These are phyloP conservation scores for Fusarium chuoi DNA, from an alignment of 2,329 filamentous ascomycete genomes.

Conservation along the genomic window DNA sequence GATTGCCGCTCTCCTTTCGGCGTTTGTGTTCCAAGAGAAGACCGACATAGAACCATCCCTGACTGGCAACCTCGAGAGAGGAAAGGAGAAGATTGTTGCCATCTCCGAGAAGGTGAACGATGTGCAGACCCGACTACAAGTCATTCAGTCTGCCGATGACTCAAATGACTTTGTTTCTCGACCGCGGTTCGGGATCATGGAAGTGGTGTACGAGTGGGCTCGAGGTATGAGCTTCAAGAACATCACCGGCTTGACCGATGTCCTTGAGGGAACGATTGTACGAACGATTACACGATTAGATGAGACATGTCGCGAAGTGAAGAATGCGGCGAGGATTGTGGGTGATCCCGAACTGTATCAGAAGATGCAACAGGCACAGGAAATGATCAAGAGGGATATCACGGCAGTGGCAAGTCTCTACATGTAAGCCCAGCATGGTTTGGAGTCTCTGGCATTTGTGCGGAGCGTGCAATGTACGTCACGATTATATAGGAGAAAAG, in stretches of 20 bases:
- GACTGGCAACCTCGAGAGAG: slow-evolving; percentile 82
- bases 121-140: slow-evolving; percentile 89
- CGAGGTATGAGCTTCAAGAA: slow-evolving; percentile 98
- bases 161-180: slow-evolving; percentile 90
- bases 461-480: neutral
- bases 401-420: slow-evolving; percentile 90
- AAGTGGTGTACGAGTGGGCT: slow-evolving; percentile 99
- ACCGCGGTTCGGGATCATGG: slow-evolving; percentile 91
- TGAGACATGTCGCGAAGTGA: slow-evolving; percentile 96
- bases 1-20: slow-evolving; percentile 91
- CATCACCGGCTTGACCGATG: slow-evolving; percentile 94
- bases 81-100: slow-evolving; percentile 84
- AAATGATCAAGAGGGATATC: slow-evolving; percentile 96
- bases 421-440: slow-evolving; percentile 67
- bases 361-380: slow-evolving; percentile 98
- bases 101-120: slow-evolving; percentile 94
- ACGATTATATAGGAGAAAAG: neutral
- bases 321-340: slow-evolving; percentile 94
- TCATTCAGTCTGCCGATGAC: slow-evolving; percentile 89
- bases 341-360: slow-evolving; percentile 92
- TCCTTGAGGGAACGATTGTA: slow-evolving; percentile 97
- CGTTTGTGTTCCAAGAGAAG: slow-evolving; percentile 98
- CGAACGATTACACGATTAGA: slow-evolving; percentile 92
- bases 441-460: neutral
- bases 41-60: slow-evolving; percentile 84